Percentiles rank a stretch among this genome's conserved stretches.
Conservation (phyloP, 306 rosid species). For the Potentilla sterilis region DNA sequence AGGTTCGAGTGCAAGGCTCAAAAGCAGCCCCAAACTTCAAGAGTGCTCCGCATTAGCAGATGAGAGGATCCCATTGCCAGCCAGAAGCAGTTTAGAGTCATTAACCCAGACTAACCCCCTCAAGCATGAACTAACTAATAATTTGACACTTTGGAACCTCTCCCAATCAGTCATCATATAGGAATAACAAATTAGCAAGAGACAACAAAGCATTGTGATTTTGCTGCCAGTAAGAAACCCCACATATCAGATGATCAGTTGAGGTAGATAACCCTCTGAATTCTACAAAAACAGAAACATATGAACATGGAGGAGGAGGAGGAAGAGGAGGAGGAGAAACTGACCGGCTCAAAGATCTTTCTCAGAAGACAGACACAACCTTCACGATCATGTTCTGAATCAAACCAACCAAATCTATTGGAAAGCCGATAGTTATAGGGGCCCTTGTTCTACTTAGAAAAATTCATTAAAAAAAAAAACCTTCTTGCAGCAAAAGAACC, state of each 20-base stretch:
- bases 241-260: constrained; percentile 3
- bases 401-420: constrained; percentile 21
- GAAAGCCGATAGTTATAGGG: constrained; percentile 11
- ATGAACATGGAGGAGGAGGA: constrained; percentile 10
- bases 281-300: constrained; percentile 17
- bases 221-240: not conserved
- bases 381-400: constrained; percentile 20
- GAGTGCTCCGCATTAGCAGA: constrained; percentile 26
- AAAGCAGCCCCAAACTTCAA: constrained; percentile 21
- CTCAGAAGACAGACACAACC: constrained; percentile 11
- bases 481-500: constrained; percentile 23
- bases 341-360: constrained; percentile 4
- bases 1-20: constrained; percentile 13
- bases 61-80: constrained; percentile 27
- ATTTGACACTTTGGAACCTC: constrained; percentile 24
- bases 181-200: constrained; percentile 9
- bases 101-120: constrained; percentile 30
- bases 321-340: not conserved
- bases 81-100: constrained; percentile 13
- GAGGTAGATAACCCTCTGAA: constrained; percentile 7
- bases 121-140: constrained; percentile 24
- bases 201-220: not conserved
- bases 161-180: constrained; percentile 12
- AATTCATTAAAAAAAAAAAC: not conserved
- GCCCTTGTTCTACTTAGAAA: constrained; percentile 18